These are phyloP conservation scores for Elsinoe australis DNA, from an alignment of 2,329 filamentous ascomycete species.

Conservation along the genomic window DNA sequence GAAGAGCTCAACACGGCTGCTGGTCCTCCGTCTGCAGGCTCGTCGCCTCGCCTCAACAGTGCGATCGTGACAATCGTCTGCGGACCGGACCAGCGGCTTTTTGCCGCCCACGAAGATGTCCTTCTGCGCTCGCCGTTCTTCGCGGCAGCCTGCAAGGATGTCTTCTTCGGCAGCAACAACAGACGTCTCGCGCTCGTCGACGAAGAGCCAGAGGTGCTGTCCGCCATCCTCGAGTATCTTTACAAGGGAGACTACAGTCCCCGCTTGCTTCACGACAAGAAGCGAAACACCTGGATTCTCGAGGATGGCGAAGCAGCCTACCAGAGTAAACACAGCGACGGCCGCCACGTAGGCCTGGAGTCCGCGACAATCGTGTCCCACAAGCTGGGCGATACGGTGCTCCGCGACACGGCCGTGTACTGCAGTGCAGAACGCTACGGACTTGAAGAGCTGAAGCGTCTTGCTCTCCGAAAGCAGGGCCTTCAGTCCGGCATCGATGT, in stretches of 20 bases:
- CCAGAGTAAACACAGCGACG: slow-evolving; percentile 37
- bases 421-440: slow-evolving; percentile 86
- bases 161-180: slow-evolving; percentile 61
- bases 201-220: slow-evolving; percentile 85
- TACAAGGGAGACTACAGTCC: slow-evolving; percentile 97
- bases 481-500: slow-evolving; percentile 88
- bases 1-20: slow-evolving; percentile 62
- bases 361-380: slow-evolving; percentile 66
- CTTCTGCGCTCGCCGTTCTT: slow-evolving; percentile 82
- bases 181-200: slow-evolving; percentile 71
- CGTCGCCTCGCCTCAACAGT: slow-evolving; percentile 48
- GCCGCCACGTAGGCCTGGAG: slow-evolving; percentile 55
- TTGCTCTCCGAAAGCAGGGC: slow-evolving; percentile 89
- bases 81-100: slow-evolving; percentile 76
- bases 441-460: slow-evolving; percentile 82
- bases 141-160: slow-evolving; percentile 49
- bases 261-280: slow-evolving; percentile 77
- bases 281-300: slow-evolving; percentile 80
- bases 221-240: slow-evolving; percentile 87
- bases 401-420: slow-evolving; percentile 91
- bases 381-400: slow-evolving; percentile 65
- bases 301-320: slow-evolving; percentile 54
- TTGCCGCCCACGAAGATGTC: slow-evolving; percentile 92
- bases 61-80: slow-evolving; percentile 84
- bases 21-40: slow-evolving; percentile 33